Base-by-base conservation (phyloP, 306 rosid species). In the Gastrolobium bilobum region DNA sequence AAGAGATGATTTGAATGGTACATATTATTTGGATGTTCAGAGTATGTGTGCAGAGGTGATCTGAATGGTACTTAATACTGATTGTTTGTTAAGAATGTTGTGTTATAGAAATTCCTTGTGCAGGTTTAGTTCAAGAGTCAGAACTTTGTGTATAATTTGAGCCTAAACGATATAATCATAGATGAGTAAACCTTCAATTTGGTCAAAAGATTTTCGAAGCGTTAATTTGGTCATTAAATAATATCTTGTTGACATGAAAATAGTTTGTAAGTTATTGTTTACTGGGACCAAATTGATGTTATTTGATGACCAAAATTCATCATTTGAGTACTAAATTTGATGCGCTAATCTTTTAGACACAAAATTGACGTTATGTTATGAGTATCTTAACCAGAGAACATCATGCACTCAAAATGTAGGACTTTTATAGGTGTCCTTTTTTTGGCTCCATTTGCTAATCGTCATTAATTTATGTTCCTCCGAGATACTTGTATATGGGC, bases 71-170 rank as follows among this genome's bases (percentile, higher is more conserved):
- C 48, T 60, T 38, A 60, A n/a, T 62, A 5, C 38, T 11, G 50
- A 26, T 61, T 35, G 46, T 62, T 66, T 53, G 29, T 59, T 26
- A 11, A 54, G 67, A 42, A 76, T 68, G 76, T 34, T 14, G 8
- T 34, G 5, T 34, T 34, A n/a, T 31, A n/a, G 15, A 35, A 35
- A 69, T 31, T 34, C 47, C 34, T 10, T 46, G 42, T 9, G 76
- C 44, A 48, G 40, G 4, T 48, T 48, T 34, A 47, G 61, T 34
- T 4, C 38, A 34, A 8, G 10, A 11, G 53, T 39, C 10, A 47
- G 7, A 3, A 10, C 3, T 3, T 37, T 58, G 40, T 42, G 4
- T 20, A 39, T 20, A 51, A 8, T 50, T 34, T 50, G 61, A 30
- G 2, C 13, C 9, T 52, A 15, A 39, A 14, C 29, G 47, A 2